Evolutionary conservation across 2,329 filamentous ascomycete species (phyloP), one percentile per base, ranked within the genome.

Genomic region (Colletotrichum cuscutae): DNA sequence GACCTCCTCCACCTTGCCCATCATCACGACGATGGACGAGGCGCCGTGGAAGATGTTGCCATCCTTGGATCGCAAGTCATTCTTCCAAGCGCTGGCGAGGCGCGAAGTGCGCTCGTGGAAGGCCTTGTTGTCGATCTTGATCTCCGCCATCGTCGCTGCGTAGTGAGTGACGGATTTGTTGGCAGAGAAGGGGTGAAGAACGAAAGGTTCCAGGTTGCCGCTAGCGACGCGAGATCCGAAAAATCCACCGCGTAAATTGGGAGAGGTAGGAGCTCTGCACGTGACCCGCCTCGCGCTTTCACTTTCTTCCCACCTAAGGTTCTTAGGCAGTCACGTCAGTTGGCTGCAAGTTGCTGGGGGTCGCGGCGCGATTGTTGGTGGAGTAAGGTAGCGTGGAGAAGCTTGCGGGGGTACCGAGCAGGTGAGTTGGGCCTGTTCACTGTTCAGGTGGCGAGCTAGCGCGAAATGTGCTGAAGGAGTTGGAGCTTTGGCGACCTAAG

Each of bases 81-180:
- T 92, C 88, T 98, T 98, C 97, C 97, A 99, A 85, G 95, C 91
- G 78, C 94, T 92, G 81, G 95, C 90, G 79, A 99, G 93, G 81
- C 93, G 92, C 77, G 92, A 92, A 77, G 98, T 89, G 81, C 97
- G 95, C 86, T 97, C 95, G 84, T 98, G 95, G 87, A 99, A 99
- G 82, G 92, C 88, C 84, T 93, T 92, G 86, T 93, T 94, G 87
- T 98, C 95, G 87, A 99, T 98, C 86, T 94, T 94, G 86, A 99
- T 97, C 85, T 97, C 94, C 81, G 88, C 89, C 90, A 91, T 91
- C 83, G 81, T 86, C 83, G 81, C 80, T 79, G 77, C 79, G 80
- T 58, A 52, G 75, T 74, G 76, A 77, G 77, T 76, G 75, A 73
- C 57, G 60, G 37, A 52, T 49, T 13, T 26, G 35, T 26, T 65